phyloP scores from a whole-genome alignment of 139 green algal species.

The Chlamydomonas sp. region DNA sequence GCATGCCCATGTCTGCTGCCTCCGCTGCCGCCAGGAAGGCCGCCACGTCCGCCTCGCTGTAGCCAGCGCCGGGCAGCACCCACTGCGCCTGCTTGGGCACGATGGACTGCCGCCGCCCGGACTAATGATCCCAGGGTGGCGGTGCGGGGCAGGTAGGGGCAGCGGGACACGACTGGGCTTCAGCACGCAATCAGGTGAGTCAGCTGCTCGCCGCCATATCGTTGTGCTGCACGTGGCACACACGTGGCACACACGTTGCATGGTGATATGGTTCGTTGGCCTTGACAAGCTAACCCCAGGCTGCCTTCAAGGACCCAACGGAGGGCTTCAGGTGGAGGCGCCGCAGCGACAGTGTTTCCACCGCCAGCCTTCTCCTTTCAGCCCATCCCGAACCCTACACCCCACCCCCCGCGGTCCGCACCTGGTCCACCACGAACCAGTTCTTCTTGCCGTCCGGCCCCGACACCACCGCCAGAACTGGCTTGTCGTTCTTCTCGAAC shows the following conservation, averaged over 20 bases:
- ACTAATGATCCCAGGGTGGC: conserved; percentile 27
- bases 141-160: background rate
- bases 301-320: too few relatives aligned
- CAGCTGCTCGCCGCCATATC: too few relatives aligned
- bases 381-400: too few relatives aligned
- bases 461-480: conserved; percentile 51
- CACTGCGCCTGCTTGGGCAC: conserved; percentile 49
- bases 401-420: background rate
- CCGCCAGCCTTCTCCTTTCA: too few relatives aligned
- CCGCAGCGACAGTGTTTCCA: too few relatives aligned
- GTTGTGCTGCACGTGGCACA: too few relatives aligned
- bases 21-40: conserved; percentile 35
- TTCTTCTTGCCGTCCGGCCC: conserved; percentile 67
- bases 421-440: conserved; percentile 64
- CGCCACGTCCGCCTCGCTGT: conserved; percentile 46
- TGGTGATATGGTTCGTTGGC: too few relatives aligned
- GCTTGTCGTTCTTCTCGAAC: conserved; percentile 47
- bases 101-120: conserved; percentile 48
- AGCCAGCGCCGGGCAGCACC: conserved; percentile 53
- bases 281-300: too few relatives aligned
- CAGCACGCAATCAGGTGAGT: too few relatives aligned
- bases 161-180: background rate
- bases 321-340: too few relatives aligned
- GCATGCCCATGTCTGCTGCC: conserved; percentile 46
- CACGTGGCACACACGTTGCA: too few relatives aligned